Base-by-base conservation (phyloP, 805 yeast genomes). In the Nakazawaea ishiwadae region DNA sequence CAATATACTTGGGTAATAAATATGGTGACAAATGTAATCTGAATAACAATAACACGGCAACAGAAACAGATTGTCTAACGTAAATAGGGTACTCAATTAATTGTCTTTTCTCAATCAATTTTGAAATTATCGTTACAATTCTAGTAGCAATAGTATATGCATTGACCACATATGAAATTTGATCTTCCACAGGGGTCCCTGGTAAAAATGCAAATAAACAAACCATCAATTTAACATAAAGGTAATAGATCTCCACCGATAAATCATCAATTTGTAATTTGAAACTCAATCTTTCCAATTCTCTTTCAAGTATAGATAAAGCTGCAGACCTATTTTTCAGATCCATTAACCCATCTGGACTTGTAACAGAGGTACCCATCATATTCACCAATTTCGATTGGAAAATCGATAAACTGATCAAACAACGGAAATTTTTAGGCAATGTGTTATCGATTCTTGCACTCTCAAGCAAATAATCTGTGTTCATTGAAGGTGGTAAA, bases 171-270 rank as follows among this genome's bases (percentile, higher is more conserved):
- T 84, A 88, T 52, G 81, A 79, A 1, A 87, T 83, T 60, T 87
- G 96, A 59, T 86, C 95, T 50, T 83, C 93, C 40, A 80, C 74
- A 7, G 96, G 88, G 0, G 95, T 84, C 17, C 87, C 90, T n/a
- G 96, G 91, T 45, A 88, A 65, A 51, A 90, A 90, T 3, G 96
- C 91, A 69, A 86, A 90, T 44, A 90, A 79, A 56, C 96, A 86
- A 33, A 90, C 74, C 76, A 85, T 83, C 47, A 87, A 68, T 52
- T 83, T 79, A 35, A 87, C 81, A 58, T 90, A 88, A 4, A 86
- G 68, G 53, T 76, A 84, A 54, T 85, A 85, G 32, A 85, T 81
- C 50, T 88, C 95, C 5, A 87, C 80, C 0, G 81, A 69, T 1
- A 79, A 69, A 45, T 80, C 84, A 44, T 79, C 82, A 44, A 86